Base-by-base conservation (phyloP, 2,329 filamentous ascomycete species). In the Calonectria henricotiae region DNA sequence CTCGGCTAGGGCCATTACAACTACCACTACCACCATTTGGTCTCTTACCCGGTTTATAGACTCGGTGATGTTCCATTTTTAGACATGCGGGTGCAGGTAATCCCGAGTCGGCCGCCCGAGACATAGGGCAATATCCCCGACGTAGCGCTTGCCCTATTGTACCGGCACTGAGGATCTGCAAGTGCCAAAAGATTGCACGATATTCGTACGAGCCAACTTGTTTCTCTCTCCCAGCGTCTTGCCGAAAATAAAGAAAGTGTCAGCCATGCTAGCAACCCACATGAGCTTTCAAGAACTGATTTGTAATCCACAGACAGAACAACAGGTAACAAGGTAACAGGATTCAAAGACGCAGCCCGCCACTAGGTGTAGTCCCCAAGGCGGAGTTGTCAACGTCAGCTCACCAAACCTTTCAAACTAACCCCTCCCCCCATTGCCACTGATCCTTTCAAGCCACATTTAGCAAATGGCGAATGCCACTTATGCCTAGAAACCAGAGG, bases 361-460 rank as follows among this genome's bases (percentile, higher is more conserved):
- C 39, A 46, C 17, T n/a, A 20, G 41, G 35, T 30, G 35, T 23
- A 61, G 8, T 43, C 12, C 39, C 62, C 62, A 60, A 60, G 63
- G 63, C 63, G 51, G 58, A 60, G 63, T 25, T 47, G 63, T 44
- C 49, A 65, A 60, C 63, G 51, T 65, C 20, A 65, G 63, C 63
- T 65, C 63, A 65, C 63, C 62, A 51, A 54, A 30, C 27, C 7
- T 30, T 30, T 30, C 27, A 30, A 30, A 30, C 27, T 1, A 4
- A 4, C 27, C 27, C 7, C 27, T 7, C 43, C 60, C 23, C 62
- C 32, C 25, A 30, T 64, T 27, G 30, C 32, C 62, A 54, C 55
- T 15, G 55, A 61, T 43, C 55, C 55, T 61, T 35, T 27, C 23
- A 8, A 23, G 27, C 27, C 23, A 12, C 55, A 41, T 32, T 17